These are phyloP conservation scores for Ogataea hybrid DNA, from an alignment of 1,139 yeast species.

Conservation along the genomic window DNA sequence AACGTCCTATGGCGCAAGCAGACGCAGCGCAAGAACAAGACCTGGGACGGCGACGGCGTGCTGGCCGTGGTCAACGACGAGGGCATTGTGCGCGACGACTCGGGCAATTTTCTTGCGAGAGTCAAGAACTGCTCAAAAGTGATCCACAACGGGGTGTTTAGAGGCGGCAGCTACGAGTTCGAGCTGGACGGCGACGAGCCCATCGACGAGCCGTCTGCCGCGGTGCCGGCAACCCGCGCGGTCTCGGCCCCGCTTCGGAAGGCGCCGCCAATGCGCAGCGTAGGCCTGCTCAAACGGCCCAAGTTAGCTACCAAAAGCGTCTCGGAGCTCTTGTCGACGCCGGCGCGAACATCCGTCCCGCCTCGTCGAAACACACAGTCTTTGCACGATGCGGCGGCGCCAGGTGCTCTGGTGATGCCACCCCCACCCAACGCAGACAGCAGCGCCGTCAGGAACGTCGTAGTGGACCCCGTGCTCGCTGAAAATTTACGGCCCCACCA, in stretches of 20 bases:
- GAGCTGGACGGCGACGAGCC: slow-evolving; percentile 47
- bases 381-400: slow-evolving; percentile 32
- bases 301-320: slow-evolving; percentile 3
- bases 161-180: slow-evolving; percentile 51
- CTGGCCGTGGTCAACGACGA: slow-evolving; percentile 35
- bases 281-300: slow-evolving; percentile 7
- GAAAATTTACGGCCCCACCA: slow-evolving; percentile 75
- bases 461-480: slow-evolving; percentile 66
- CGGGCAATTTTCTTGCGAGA: slow-evolving; percentile 21
- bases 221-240: slow-evolving; percentile 6
- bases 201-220: background rate
- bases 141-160: slow-evolving; percentile 42
- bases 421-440: slow-evolving; percentile 23
- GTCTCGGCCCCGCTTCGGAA: slow-evolving; percentile 1
- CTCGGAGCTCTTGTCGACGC: background rate
- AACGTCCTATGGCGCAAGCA: slow-evolving; percentile 68
- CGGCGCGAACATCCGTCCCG: background rate
- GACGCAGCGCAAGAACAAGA: slow-evolving; percentile 75
- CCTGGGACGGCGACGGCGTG: slow-evolving; percentile 94
- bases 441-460: slow-evolving; percentile 45
- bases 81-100: slow-evolving; percentile 24
- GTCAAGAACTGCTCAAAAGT: slow-evolving; percentile 25
- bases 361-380: background rate
- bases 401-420: slow-evolving; percentile 44
- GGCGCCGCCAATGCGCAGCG: background rate